phyloP scores from a whole-genome alignment of 2,329 filamentous ascomycete species.

The Colletotrichum phormii region DNA sequence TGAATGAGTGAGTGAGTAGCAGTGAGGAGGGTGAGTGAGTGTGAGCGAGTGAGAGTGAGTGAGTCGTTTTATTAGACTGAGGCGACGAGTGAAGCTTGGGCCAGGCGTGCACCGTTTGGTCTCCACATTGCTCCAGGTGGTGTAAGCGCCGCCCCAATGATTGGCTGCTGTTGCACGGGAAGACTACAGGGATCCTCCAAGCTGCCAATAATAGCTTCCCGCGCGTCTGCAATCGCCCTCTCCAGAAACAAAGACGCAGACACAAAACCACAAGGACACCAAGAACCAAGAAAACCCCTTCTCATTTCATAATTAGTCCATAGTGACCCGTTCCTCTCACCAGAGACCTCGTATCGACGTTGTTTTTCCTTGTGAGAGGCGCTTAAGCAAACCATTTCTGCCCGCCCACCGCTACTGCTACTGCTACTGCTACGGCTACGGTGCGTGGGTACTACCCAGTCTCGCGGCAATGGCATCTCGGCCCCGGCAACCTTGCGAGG shows the following conservation, averaged over 20 bases:
- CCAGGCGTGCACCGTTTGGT: conserved; percentile 1
- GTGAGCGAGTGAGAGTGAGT: background rate
- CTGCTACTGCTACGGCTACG: background rate
- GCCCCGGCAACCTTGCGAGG: background rate
- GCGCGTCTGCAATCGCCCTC: conserved; percentile 34
- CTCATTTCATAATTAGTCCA: background rate
- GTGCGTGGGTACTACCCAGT: background rate
- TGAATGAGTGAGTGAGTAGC: background rate
- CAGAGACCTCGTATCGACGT: conserved; percentile 15
- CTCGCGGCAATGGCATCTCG: background rate
- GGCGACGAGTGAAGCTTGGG: background rate
- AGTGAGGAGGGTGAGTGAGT: background rate
- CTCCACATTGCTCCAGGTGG: conserved; percentile 25
- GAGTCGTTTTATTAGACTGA: background rate
- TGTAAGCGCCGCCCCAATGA: conserved; percentile 31
- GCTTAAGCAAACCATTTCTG: conserved; percentile 25
- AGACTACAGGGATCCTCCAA: conserved; percentile 7
- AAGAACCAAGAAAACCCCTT: background rate
- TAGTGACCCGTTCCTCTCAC: background rate
- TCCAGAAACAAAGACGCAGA: conserved; percentile 27
- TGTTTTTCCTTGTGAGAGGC: background rate
- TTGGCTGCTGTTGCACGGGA: conserved; percentile 27
- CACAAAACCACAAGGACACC: background rate
- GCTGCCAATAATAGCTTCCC: conserved; percentile 37
- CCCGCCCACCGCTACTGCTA: background rate